Base-by-base conservation (phyloP, 2,329 filamentous ascomycete genomes). In the Phyllosticta paracitricarpa region DNA sequence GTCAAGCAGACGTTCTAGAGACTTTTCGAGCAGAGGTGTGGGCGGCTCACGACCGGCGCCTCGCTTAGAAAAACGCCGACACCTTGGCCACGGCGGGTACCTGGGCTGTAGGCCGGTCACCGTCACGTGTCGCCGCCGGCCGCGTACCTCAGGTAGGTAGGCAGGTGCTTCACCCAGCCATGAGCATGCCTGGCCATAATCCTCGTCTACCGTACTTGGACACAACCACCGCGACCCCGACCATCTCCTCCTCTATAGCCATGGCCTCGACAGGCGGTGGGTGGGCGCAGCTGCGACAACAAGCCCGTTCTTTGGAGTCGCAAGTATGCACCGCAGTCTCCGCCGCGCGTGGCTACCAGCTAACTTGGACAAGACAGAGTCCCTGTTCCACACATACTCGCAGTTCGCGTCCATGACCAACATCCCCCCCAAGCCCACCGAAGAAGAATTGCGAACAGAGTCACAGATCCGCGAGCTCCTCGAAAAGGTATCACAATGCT, bases 221-320 rank as follows among this genome's bases (percentile, higher is more conserved):
- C 56, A 22, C 33, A 4, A 28, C 28, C 55, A 33, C 33, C 60
- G 56, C 40, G 26, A 33, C 56, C 57, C 57, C 53, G 30, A 30
- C 55, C 26, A 22, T 53, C 56, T 26, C 24, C 28, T 54, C 17
- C 61, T 57, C 48, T 28, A 57, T 55, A 57, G 61, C 64, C 52
- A 76, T 76, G 73, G 71, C 73, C 58, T 73, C 73, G 8, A 75
- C 73, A 24, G 73, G 72, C 30, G 73, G 71, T 51, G 74, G 91
- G 77, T 99, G 94, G 94, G 87, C 91, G 70, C 91, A 97, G 78
- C 82, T 97, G 67, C 89, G 94, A 69, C 91, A 97, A 74, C 93
- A 97, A 77, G 90, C 91, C 64, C 84, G 94, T 69, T 84, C 86
- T 54, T 81, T 97, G 64, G 94, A 99, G 76, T 90, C 88, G 64